Evolutionary conservation across 2,329 filamentous ascomycete genomes (phyloP), one percentile per base, ranked within the genome.

Genomic region (Dothiorella sarmentorum): DNA sequence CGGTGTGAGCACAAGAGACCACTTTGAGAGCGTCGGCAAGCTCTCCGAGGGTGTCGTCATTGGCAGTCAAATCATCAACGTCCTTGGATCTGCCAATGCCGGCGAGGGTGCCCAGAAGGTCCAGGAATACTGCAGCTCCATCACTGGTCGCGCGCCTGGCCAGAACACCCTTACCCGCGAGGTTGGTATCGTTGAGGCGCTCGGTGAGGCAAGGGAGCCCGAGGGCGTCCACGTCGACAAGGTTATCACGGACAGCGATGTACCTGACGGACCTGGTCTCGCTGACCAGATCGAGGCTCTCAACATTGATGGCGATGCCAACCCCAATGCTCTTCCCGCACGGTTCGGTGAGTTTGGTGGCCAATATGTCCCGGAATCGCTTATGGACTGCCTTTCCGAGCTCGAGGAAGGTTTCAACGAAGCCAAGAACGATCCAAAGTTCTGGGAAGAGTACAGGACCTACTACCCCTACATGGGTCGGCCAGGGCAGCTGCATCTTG

Each of bases 391-490:
- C 71, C 79, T 99, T 60, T 87, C 87, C 0, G 85, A 99, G 75
- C 83, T 99, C 5, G 93, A 99, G 75, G 85, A 85, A 26, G 94
- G 93, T 31, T 99, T 99, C 80, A 87, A 94, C 67, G 79, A 88
- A 66, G 91, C 94, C 61, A 87, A 87, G 68, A 85, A 95, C 63
- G 93, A 97, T 70, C 88, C 91, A 4, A 82, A 84, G 57, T 99
- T 99, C 81, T 99, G 94, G 94, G 89, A 96, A 69, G 94, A 99
- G 76, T 99, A 91, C 78, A 84, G 90, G 64, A 91, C 90, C 5
- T 94, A 96, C 80, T 99, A 97, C 75, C 89, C 91, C 37, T 99
- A 94, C 80, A 99, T 99, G 88, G 91, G 92, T 59, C 87, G 94
- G 44, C 93, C 94, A 1, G 94, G 93, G 55, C 91, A 93, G 65